These are phyloP conservation scores for Taphrina pruni DNA, from an alignment of 1,139 yeast species.

Conservation along the genomic window DNA sequence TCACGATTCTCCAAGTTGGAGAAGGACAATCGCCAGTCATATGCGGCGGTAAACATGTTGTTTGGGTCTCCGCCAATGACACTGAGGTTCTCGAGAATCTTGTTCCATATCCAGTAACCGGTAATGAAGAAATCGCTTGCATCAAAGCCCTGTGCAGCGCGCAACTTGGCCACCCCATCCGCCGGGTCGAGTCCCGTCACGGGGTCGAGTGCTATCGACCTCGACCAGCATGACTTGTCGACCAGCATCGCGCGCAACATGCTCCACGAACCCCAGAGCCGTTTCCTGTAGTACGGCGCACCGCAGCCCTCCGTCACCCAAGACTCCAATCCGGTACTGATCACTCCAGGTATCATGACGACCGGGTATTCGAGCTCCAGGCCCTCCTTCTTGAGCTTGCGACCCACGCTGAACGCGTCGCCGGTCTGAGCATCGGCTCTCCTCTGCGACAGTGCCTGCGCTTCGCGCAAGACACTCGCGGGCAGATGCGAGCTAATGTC, in stretches of 20 bases:
- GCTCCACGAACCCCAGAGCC: conserved; percentile 96
- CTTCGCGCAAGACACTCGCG: conserved; percentile 63
- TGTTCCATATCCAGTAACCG: conserved; percentile 99
- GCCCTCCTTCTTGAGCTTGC: conserved; percentile 62
- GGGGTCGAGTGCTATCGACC: conserved; percentile 85
- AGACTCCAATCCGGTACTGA: conserved; percentile 90
- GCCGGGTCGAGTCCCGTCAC: conserved; percentile 93
- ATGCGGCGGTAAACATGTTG: conserved; percentile 86
- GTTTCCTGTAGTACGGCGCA: conserved; percentile 81
- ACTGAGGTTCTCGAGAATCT: conserved; percentile 86
- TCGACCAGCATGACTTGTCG: conserved; percentile 91
- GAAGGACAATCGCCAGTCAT: conserved; percentile 94
- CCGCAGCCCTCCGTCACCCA: conserved; percentile 92
- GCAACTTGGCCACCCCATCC: conserved; percentile 61
- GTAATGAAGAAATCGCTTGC: conserved; percentile 85
- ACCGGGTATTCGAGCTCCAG: conserved; percentile 72
- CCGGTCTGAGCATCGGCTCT: conserved; percentile 54
- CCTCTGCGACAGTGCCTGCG: conserved; percentile 52
- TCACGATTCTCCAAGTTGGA: conserved; percentile 86
- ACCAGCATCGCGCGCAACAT: conserved; percentile 91
- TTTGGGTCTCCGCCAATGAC: conserved; percentile 93
- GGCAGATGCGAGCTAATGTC: conserved; percentile 61
- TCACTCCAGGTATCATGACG: conserved; percentile 90
- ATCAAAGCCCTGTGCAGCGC: conserved; percentile 96
- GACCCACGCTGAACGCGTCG: conserved; percentile 88